Evolutionary conservation across 495 filamentous ascomycete species (phyloP).

Genomic region (Lasiosphaeria miniovina): DNA sequence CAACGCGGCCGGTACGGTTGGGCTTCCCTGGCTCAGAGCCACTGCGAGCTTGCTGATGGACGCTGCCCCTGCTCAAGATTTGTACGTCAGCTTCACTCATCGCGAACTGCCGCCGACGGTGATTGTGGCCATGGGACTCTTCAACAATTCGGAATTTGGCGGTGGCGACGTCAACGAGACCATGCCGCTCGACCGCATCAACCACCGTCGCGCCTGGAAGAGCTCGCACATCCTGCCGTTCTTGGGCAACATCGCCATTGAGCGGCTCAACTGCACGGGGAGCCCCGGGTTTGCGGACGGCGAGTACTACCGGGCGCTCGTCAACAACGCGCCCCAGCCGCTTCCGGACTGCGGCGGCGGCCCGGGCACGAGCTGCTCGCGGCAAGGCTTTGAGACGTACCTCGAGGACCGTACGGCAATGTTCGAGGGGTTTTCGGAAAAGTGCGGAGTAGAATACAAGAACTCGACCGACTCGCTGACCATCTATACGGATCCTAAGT

Average conservation of each 20-base stretch:
- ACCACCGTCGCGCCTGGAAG: slow-evolving; percentile 45
- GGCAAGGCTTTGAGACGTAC: slow-evolving; percentile 29
- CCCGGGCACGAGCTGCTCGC: slow-evolving; percentile 36
- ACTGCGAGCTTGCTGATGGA: slow-evolving; percentile 36
- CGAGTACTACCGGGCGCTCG: slow-evolving; percentile 36
- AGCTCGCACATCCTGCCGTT: slow-evolving; percentile 45
- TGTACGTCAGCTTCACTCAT: slow-evolving; percentile 51
- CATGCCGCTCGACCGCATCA: slow-evolving; percentile 47
- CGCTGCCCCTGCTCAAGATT: slow-evolving; percentile 31
- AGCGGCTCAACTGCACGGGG: slow-evolving; percentile 38
- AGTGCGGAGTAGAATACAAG: slow-evolving; percentile 31
- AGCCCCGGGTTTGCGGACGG: slow-evolving; percentile 34
- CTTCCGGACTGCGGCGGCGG: slow-evolving; percentile 35
- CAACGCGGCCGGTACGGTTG: slow-evolving; percentile 38
- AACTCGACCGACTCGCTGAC: slow-evolving; percentile 33
- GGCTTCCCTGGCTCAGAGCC: slow-evolving; percentile 48
- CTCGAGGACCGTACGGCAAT: slow-evolving; percentile 28
- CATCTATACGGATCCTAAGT: slow-evolving; percentile 33
- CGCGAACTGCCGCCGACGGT: slow-evolving; percentile 49
- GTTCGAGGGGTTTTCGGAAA: slow-evolving; percentile 34
- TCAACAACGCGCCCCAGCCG: slow-evolving; percentile 37
- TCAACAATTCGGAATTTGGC: slow-evolving; percentile 47
- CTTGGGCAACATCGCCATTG: slow-evolving; percentile 42
- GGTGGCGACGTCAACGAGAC: slow-evolving; percentile 43
- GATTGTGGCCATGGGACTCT: slow-evolving; percentile 46